phyloP scores from a whole-genome alignment of 257 asterid species.

The Paraleonurus japonicus region DNA sequence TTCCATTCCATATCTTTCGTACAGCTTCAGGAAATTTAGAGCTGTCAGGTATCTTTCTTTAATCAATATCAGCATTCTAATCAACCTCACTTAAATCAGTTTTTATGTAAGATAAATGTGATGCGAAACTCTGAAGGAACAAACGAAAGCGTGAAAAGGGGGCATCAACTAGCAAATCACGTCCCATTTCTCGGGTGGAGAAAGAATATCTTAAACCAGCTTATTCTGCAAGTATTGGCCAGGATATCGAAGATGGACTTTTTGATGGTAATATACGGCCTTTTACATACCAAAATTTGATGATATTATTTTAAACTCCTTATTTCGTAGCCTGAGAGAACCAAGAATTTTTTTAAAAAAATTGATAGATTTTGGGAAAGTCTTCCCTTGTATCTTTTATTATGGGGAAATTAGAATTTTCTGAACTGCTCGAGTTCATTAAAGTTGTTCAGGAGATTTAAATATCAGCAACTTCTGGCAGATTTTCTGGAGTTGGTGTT shows the following conservation, averaged over 20 bases:
- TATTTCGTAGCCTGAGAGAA: background rate
- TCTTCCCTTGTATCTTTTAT: background rate
- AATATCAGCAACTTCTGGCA: slow-evolving; percentile 34
- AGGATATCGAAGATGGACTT: slow-evolving; percentile 92
- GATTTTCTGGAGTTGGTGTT: slow-evolving; percentile 90
- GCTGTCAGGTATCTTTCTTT: slow-evolving; percentile 57
- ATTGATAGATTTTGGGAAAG: background rate
- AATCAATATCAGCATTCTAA: slow-evolving; percentile 1
- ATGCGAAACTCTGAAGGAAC: slow-evolving; percentile 46
- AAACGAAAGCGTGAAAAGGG: slow-evolving; percentile 56
- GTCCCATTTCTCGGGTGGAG: slow-evolving; percentile 68
- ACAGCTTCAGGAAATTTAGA: slow-evolving; percentile 72
- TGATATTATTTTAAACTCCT: background rate
- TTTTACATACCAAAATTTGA: background rate
- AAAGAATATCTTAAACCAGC: slow-evolving; percentile 86
- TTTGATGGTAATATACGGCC: slow-evolving; percentile 68
- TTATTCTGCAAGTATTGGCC: slow-evolving; percentile 83
- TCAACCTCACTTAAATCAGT: background rate
- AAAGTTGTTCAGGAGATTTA: background rate
- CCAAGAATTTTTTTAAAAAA: background rate
- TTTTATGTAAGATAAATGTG: slow-evolving; percentile 24
- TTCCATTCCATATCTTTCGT: slow-evolving; percentile 78
- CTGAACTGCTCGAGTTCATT: background rate
- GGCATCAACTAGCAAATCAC: slow-evolving; percentile 42
- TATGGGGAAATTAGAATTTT: background rate